phyloP scores from a whole-genome alignment of 768 basidiomycete genomes.

The Pleurotus citrinopileatus region DNA sequence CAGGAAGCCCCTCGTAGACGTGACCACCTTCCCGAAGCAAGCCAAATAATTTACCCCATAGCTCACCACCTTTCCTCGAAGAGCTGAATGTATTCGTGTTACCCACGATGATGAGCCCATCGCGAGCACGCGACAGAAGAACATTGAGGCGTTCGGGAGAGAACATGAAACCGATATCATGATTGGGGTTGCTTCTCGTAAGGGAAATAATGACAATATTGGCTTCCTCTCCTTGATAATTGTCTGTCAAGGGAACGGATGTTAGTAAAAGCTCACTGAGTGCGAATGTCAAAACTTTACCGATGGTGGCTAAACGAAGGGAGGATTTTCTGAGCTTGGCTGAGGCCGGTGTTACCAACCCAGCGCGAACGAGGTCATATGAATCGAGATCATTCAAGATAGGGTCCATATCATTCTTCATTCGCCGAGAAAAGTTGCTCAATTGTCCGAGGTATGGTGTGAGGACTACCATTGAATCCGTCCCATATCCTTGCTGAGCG shows the following conservation, averaged over 20 bases:
- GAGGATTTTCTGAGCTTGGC: conserved; percentile 39
- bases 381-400: conserved; percentile 63
- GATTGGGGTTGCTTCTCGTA: conserved; percentile 52
- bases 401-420: conserved; percentile 52
- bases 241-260: conserved; percentile 44
- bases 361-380: conserved; percentile 54
- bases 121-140: conserved; percentile 63
- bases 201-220: conserved; percentile 63
- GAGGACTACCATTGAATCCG: conserved; percentile 57
- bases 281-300: conserved; percentile 27
- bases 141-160: conserved; percentile 71
- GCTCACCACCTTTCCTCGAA: conserved; percentile 44
- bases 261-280: neutral
- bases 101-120: conserved; percentile 65
- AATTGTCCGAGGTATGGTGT: conserved; percentile 73
- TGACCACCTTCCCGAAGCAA: conserved; percentile 40
- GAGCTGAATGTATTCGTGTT: conserved; percentile 56
- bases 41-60: conserved; percentile 51
- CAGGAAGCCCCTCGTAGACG: conserved; percentile 58
- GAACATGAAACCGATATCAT: conserved; percentile 71
- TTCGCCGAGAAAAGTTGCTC: conserved; percentile 39
- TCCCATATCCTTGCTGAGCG: conserved; percentile 64
- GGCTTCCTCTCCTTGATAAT: conserved; percentile 76
- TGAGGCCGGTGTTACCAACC: conserved; percentile 39
- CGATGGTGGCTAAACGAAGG: conserved; percentile 63